Base-by-base conservation (phyloP, 2,329 filamentous ascomycete genomes). In the Sarocladiaceae sp. region DNA sequence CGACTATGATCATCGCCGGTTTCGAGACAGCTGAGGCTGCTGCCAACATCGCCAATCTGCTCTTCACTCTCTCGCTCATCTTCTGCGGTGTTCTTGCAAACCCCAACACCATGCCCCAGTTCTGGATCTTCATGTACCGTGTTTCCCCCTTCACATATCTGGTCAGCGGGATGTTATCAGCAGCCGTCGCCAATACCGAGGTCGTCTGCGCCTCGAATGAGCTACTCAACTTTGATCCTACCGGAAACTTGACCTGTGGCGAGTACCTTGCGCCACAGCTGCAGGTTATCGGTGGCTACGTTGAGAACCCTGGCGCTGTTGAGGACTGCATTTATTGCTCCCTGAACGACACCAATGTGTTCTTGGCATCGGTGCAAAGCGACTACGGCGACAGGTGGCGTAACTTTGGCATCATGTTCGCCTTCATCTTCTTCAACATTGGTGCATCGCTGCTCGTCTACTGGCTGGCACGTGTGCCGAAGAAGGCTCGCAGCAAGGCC, bases 71-170 rank as follows among this genome's bases (percentile, higher is more conserved):
- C 52, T 83, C 78, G 55, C 74, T 92, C 51, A 80, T 90, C 60
- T 93, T 92, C 77, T 88, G 84, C 62, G 77, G 86, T 76, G 86
- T 94, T 48, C 78, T 95, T 56, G 83, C 84, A 25, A 71, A 73
- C 5, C 85, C 86, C 0, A 67, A 71, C 2, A 66, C 70, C 2
- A 77, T 93, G 29, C 87, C 88, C 0, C 72, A 80, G 5, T 91
- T 92, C 76, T 93, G 88, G 87, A 84, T 86, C 59, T 90, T 90
- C 74, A 88, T 91, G 84, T 93, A 93, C 69, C 82, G 87, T 44
- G 71, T 91, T 47, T 90, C 86, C 0, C 90, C 91, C 0, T 88
- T 96, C 60, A 92, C 87, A 0, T 96, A 96, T 65, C 72, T 94
- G 15, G 82, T 93, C 23, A 78, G 79, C 10, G 88, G 84, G 20